Evolutionary conservation across 2,329 filamentous ascomycete genomes (phyloP), one percentile per base, ranked within the genome.

Genomic region (Cladophialophora psammophila): DNA sequence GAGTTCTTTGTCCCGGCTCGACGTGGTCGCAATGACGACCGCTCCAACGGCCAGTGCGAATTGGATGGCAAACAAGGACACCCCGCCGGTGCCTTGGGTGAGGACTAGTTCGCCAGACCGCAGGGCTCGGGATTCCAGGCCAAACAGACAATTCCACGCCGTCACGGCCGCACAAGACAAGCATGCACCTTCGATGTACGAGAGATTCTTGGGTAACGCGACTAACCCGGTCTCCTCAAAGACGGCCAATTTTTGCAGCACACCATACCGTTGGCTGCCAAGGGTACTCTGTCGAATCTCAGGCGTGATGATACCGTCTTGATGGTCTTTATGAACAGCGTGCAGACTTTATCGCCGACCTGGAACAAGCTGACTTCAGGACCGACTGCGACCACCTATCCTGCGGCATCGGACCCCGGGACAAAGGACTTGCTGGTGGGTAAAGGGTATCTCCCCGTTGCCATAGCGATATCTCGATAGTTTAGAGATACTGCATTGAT

Each of bases 161-260:
- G 88, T 91, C 53, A 90, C 73, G 1, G 79, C 87, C 1, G 88
- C 87, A 72, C 88, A 90, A 1, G 84, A 75, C 0, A 90, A 80
- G 0, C 87, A 87, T 18, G 84, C 81, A 1, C 84, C 82, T 76
- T 90, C 87, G 45, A 81, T 66, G 62, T 81, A 78, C 69, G 75
- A 81, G 35, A 90, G 80, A 72, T 85, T 85, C 31, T 75, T 75
- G 1, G 91, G 91, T 64, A 85, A 82, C 57, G 79, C 80, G 15
- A 93, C 89, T 4, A 94, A 81, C 1, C 90, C 91, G 31, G 77
- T 85, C 80, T 93, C 88, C 68, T 86, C 83, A 75, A 91, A 93
- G 10, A 87, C 85, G 65, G 81, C 90, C 70, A 90, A 88, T 71
- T 90, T 82, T 55, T 90, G 86, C 34, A 94, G 82, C 0, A 85